phyloP scores from a whole-genome alignment of 2,329 filamentous ascomycete genomes.

The Aschersonia sp. region DNA sequence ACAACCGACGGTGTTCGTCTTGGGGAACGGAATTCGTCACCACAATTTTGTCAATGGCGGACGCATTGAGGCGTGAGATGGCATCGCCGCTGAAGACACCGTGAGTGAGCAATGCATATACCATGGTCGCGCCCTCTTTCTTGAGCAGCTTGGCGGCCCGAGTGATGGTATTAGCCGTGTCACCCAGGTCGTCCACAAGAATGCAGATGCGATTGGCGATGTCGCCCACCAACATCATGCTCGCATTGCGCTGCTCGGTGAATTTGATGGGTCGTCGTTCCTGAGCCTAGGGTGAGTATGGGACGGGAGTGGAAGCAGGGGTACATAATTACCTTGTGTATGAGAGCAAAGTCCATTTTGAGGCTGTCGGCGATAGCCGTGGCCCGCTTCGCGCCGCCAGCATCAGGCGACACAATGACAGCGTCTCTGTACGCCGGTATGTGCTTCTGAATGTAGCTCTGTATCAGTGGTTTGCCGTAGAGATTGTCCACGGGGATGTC shows the following conservation, averaged over 20 bases:
- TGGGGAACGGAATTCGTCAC: slow-evolving; percentile 95
- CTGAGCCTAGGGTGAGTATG: slow-evolving; percentile 28
- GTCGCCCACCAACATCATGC: slow-evolving; percentile 90
- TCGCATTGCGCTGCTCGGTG: slow-evolving; percentile 76
- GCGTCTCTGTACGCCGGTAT: slow-evolving; percentile 75
- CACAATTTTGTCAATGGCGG: slow-evolving; percentile 80
- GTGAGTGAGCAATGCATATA: slow-evolving; percentile 88
- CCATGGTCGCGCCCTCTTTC: slow-evolving; percentile 80
- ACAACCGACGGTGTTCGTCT: slow-evolving; percentile 59
- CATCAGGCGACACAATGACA: slow-evolving; percentile 91
- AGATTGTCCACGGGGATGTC: slow-evolving; percentile 97
- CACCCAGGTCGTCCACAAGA: slow-evolving; percentile 83
- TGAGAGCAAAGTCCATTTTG: slow-evolving; percentile 89
- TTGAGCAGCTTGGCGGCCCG: slow-evolving; percentile 93
- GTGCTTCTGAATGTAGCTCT: slow-evolving; percentile 60
- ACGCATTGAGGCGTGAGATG: slow-evolving; percentile 86
- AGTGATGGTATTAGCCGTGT: slow-evolving; percentile 95
- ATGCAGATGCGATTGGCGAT: slow-evolving; percentile 72
- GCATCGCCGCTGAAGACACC: slow-evolving; percentile 92
- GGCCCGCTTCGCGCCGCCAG: slow-evolving; percentile 88
- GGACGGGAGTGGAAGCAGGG: slow-evolving; percentile 10
- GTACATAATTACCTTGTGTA: slow-evolving; percentile 62
- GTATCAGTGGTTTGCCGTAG: slow-evolving; percentile 65
- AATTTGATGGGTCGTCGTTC: slow-evolving; percentile 82
- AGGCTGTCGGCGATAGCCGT: slow-evolving; percentile 89